A percentile compares a stretch with the other conserved stretches of the same genome.
phyloP scores from a whole-genome alignment of 1,284 basidiomycete species.

The Bjerkandera adusta region DNA sequence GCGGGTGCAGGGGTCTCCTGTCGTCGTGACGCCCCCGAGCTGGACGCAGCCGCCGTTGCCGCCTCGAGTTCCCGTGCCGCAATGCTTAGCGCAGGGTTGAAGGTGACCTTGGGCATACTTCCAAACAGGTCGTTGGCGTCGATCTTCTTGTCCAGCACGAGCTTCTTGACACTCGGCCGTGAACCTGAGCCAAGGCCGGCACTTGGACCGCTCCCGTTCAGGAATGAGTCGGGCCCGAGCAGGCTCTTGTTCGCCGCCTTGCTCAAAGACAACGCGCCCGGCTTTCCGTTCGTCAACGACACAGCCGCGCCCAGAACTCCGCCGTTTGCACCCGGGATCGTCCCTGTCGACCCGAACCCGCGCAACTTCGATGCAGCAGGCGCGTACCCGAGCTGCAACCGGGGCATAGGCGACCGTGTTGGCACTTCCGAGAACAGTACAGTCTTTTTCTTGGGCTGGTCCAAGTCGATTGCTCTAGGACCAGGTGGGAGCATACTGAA shows the following conservation, averaged over 20 bases:
- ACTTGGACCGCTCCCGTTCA: conserved; percentile 60
- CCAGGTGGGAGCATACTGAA: conserved; percentile 73
- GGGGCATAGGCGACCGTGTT: conserved; percentile 60
- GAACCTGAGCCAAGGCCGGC: conserved; percentile 67
- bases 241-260: conserved; percentile 42
- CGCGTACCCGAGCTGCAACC: conserved; percentile 57
- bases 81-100: conserved; percentile 70
- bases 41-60: conserved; percentile 25
- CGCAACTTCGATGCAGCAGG: conserved; percentile 67
- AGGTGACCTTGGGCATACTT: conserved; percentile 58
- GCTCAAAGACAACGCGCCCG: conserved; percentile 49
- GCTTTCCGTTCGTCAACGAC: conserved; percentile 51
- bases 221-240: conserved; percentile 49
- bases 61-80: conserved; percentile 70
- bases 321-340: conserved; percentile 30
- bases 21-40: conserved; percentile 24
- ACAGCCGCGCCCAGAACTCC: conserved; percentile 36
- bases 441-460: conserved; percentile 69
- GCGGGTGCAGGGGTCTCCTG: conserved; percentile 41
- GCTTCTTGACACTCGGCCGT: conserved; percentile 90
- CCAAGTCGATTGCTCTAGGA: conserved; percentile 57
- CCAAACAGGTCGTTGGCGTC: conserved; percentile 69
- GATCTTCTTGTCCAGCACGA: conserved; percentile 83
- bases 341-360: conserved; percentile 57
- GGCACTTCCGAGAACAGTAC: conserved; percentile 71